Evolutionary conservation across 768 basidiomycete species (phyloP), one percentile per base, ranked within the genome.

Genomic region (Calocybe cyanea): DNA sequence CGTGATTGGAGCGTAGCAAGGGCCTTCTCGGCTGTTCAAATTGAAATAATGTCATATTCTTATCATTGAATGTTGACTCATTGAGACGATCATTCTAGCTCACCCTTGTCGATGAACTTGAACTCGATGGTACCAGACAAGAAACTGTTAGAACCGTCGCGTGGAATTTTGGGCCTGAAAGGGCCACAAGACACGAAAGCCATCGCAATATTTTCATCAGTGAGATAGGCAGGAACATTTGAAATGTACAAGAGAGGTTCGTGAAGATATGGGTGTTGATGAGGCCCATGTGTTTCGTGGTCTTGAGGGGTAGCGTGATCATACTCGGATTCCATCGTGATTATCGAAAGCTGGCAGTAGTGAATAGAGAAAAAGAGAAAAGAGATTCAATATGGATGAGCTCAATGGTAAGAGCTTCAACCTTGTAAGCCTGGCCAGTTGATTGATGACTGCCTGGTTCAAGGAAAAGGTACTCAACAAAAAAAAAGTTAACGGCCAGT

Each of bases 211-310:
- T 81, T 82, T 58, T 87, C 82, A 64, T 92, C 90, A 43, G 80
- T 70, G 41, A 90, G 76, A 65, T 76, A 80, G 28, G 81, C 66
- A 4, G 91, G 85, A 34, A 92, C 65, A 63, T 81, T 84, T 18
- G 90, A 80, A 64, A 92, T 83, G 69, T 90, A 85, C 37, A 92
- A 71, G 49, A 87, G 60, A 15, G 90, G 87, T 59, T 92, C 87
- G 60, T 86, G 85, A 54, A 92, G 78, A 68, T 88, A 91, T 24
- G 90, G 90, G 59, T 92, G 90, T 44, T 77, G 77, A 54, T 81
- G 71, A 13, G 73, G 72, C 19, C 63, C 68, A 31, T 58, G 52
- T 40, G 49, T 51, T 17, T 63, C 58, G 28, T 61, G 52, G 24
- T 66, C 63, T 48, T 65, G 66, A 41, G 60, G 57, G 7, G 7